A percentile compares a stretch with the other conserved stretches of the same genome.
phyloP scores from a whole-genome alignment of 73 alveolate species.

The Stentor coeruleus region DNA sequence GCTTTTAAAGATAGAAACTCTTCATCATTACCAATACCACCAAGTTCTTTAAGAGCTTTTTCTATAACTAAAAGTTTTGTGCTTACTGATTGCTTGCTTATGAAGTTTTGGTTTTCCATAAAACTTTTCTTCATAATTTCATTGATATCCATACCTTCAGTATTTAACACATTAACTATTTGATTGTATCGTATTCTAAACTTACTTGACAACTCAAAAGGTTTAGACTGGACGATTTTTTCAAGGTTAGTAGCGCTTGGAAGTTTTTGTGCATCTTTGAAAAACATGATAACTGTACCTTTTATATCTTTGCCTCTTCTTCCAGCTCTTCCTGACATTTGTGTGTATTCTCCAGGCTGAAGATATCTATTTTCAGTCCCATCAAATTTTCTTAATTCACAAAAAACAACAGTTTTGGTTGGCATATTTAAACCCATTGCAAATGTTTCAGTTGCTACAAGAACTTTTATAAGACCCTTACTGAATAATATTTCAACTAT shows the following conservation, averaged over 20 bases:
- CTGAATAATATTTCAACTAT: slow-evolving; percentile 93
- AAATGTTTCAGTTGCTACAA: slow-evolving; percentile 98
- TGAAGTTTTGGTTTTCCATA: slow-evolving; percentile 45
- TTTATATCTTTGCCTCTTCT: slow-evolving; percentile 95
- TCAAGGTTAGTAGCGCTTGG: slow-evolving; percentile 42
- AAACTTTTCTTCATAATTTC: slow-evolving; percentile 52
- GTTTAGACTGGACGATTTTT: slow-evolving; percentile 49
- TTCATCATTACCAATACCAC: not conserved
- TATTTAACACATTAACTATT: slow-evolving; percentile 50
- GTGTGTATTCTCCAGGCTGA: slow-evolving; percentile 87
- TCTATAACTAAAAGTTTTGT: not conserved
- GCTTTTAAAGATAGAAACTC: not conserved
- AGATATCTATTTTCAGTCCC: slow-evolving; percentile 60
- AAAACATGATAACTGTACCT: slow-evolving; percentile 79
- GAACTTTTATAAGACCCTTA: slow-evolving; percentile 85
- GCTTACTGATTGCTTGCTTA: not conserved
- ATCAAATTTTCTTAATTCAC: slow-evolving; percentile 78
- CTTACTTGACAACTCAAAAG: slow-evolving; percentile 53
- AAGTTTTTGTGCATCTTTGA: slow-evolving; percentile 43
- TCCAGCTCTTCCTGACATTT: slow-evolving; percentile 99
- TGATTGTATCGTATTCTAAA: slow-evolving; percentile 61
- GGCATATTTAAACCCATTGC: slow-evolving; percentile 99
- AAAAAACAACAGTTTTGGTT: slow-evolving; percentile 95
- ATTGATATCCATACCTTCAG: slow-evolving; percentile 48
- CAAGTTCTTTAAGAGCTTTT: not conserved